Conservation (phyloP, 2,329 filamentous ascomycete genomes). For the Penicillium sp. region DNA sequence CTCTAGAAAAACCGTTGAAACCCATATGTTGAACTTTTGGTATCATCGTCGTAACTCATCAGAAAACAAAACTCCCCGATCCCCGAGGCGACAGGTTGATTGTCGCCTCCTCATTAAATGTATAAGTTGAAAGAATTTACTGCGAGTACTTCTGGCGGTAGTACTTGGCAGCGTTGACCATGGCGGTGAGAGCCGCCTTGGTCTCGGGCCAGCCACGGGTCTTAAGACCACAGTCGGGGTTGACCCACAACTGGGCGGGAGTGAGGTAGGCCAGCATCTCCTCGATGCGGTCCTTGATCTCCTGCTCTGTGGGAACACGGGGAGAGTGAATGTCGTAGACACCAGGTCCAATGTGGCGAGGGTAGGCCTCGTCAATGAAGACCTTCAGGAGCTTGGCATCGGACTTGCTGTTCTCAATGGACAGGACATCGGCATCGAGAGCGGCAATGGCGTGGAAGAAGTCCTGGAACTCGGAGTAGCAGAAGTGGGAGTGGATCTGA, state of each 20-base stretch:
- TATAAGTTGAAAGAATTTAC: constrained; percentile 30
- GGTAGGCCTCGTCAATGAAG: constrained; percentile 96
- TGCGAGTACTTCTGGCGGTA: constrained; percentile 86
- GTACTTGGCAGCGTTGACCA: constrained; percentile 97
- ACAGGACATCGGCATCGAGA: constrained; percentile 95
- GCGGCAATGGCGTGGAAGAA: constrained; percentile 99
- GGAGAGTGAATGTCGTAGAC: constrained; percentile 99
- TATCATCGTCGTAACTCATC: constrained; percentile 44
- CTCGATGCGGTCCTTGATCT: constrained; percentile 95
- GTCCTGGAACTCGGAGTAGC: constrained; percentile 99
- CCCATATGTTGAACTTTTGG: constrained; percentile 45
- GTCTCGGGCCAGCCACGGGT: constrained; percentile 98
- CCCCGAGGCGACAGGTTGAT: constrained; percentile 39
- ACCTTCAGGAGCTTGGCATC: constrained; percentile 99
- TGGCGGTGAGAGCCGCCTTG: constrained; percentile 82
- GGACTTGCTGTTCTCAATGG: constrained; percentile 99
- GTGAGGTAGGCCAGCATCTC: constrained; percentile 98
- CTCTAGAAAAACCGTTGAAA: constrained; percentile 39
- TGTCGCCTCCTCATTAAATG: constrained; percentile 31
- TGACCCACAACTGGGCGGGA: constrained; percentile 98
- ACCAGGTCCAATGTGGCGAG: constrained; percentile 96
- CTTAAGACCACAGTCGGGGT: constrained; percentile 98
- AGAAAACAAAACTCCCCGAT: constrained; percentile 29
- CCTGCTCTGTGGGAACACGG: constrained; percentile 92
- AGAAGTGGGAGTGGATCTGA: constrained; percentile 99